A percentile compares a stretch with the other conserved stretches of the same genome.
These are phyloP conservation scores for Mucor ambiguus DNA, from an alignment of 371 early-diverging fungal genomes.

Conservation along the genomic window DNA sequence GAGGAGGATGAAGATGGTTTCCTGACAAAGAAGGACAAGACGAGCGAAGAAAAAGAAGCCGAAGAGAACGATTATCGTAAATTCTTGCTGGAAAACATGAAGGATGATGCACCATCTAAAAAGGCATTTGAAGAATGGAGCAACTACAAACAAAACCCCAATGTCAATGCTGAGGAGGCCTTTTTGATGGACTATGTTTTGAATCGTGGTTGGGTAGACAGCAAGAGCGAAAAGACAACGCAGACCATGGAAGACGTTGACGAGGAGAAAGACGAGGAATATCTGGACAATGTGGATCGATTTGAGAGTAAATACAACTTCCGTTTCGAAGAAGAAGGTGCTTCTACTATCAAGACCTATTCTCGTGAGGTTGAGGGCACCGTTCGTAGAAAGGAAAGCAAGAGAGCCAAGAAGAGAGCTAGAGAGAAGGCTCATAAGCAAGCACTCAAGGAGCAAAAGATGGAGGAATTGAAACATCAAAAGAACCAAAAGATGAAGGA, in stretches of 20 bases:
- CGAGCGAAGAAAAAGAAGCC: conserved; percentile 67
- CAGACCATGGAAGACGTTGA: conserved; percentile 54
- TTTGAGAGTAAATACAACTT: conserved; percentile 93
- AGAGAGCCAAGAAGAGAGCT: conserved; percentile 73
- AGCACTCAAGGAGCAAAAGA: conserved; percentile 65
- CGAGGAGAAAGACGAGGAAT: conserved; percentile 59
- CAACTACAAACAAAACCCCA: conserved; percentile 57
- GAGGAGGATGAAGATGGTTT: conserved; percentile 68
- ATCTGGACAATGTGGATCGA: conserved; percentile 76
- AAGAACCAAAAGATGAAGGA: conserved; percentile 90
- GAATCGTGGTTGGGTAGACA: conserved; percentile 94
- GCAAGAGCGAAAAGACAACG: conserved; percentile 43
- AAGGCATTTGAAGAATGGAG: conserved; percentile 67
- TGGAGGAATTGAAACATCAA: conserved; percentile 85
- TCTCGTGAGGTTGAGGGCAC: conserved; percentile 79
- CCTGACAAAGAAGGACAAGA: conserved; percentile 72
- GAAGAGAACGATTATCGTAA: conserved; percentile 83
- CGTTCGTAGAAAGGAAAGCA: conserved; percentile 72
- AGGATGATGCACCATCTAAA: conserved; percentile 50
- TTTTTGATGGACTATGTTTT: conserved; percentile 92
- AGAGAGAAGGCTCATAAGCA: conserved; percentile 71
- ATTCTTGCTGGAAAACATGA: conserved; percentile 83
- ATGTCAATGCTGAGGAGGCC: conserved; percentile 69
- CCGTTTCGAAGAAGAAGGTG: conserved; percentile 89
- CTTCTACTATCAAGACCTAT: conserved; percentile 66